Base-by-base conservation (phyloP, 257 asterid species). In the Rauvolfia tetraphylla region DNA sequence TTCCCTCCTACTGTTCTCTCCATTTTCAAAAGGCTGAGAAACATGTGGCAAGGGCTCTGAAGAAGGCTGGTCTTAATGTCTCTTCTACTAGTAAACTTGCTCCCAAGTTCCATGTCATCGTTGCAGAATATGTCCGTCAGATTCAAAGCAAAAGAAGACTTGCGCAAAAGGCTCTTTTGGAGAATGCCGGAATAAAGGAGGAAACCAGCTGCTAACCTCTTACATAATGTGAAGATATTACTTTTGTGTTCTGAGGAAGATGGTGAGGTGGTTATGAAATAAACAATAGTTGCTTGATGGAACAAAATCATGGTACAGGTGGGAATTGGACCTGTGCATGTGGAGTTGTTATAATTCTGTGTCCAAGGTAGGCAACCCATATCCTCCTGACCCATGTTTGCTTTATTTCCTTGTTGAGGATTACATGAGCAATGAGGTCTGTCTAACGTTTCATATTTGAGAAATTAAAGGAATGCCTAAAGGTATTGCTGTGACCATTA, bases 1-100 rank as follows among this genome's bases (percentile, higher is more conserved):
- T 90, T 81, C 99, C 99, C 78, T 80, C 96, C 41, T 91, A 88
- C 75, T 95, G 99, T 84, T 48, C 92, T 67, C 81, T 75, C 76
- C 98, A 95, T 86, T 85, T 88, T 76, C 89, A 85, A 59, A 91
- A 89, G 87, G 96, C 98, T 38, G 99, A 95, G 75, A 91, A 83
- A 76, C 86, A 90, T 70, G 87, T 91, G 85, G 88, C 86, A 61
- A 95, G 94, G 74, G 96, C 98, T 56, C 89, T 95, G 66, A 92
- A 91, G 88, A 92, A 88, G 85, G 92, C 92, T 1, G 96, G 98
- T 15, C 93, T 90, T 65, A 88, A 83, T 70, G 81, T 82, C 77
- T 68, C 96, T 31, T 88, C 95, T 8, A 83, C 99, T 18, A 89
- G 81, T 82, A 95, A 87, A 86, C 88, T 88, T 73, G 91, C 92